Evolutionary conservation across 768 basidiomycete genomes (phyloP).

Genomic region (Albatrellus ellisii): DNA sequence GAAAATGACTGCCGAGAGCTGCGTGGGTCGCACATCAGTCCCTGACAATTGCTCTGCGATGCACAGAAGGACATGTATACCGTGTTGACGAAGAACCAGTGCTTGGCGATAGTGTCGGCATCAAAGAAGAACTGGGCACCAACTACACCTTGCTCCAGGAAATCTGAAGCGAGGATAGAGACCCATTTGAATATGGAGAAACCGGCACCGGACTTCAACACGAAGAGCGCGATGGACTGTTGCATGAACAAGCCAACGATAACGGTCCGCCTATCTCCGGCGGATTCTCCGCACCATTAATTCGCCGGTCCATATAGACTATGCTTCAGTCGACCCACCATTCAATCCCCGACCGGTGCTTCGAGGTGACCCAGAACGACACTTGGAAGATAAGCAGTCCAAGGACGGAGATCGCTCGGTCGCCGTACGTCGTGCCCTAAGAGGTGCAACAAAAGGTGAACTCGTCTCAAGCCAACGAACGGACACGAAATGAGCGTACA

Average conservation of each 20-base stretch:
- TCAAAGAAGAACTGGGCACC: constrained; percentile 83
- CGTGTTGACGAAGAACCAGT: constrained; percentile 81
- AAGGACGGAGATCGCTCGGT: constrained; percentile 71
- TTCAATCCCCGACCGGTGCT: constrained; percentile 46
- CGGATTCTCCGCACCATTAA: too few relatives aligned
- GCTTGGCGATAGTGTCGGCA: constrained; percentile 42
- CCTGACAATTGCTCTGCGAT: background rate
- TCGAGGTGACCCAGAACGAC: constrained; percentile 58
- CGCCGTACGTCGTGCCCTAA: constrained; percentile 56
- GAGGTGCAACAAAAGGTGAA: constrained; percentile 3
- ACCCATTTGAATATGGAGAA: constrained; percentile 79
- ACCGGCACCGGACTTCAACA: constrained; percentile 74
- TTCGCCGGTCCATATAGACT: constrained; percentile 6
- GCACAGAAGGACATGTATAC: constrained; percentile 29
- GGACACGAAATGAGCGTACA: constrained; percentile 23
- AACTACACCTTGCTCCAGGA: constrained; percentile 49
- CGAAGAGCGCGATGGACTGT: constrained; percentile 79
- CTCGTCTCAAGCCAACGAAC: background rate
- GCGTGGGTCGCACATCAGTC: background rate
- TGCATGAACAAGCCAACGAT: constrained; percentile 79
- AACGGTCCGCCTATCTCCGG: constrained; percentile 63
- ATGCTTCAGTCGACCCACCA: constrained; percentile 36
- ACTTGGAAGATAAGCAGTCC: constrained; percentile 73
- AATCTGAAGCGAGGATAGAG: constrained; percentile 68
- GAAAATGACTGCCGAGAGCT: constrained; percentile 78